Base-by-base conservation (phyloP, 129 eudicot genomes). In the Flaveria robusta region DNA sequence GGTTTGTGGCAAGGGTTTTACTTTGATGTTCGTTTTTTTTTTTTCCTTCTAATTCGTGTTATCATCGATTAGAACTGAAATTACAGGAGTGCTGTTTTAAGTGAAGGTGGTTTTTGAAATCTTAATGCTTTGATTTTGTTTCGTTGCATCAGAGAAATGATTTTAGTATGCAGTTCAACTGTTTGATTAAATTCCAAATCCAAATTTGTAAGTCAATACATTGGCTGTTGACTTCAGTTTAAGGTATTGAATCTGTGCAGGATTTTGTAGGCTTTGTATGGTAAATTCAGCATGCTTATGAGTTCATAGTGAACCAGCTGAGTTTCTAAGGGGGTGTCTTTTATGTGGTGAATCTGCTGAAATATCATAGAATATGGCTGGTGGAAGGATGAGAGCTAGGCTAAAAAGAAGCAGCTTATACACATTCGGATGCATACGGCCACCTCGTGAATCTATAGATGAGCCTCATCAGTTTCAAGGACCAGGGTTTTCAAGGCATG, bases 361-460 rank as follows among this genome's bases (percentile, higher is more conserved):
- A 54, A 77, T 42, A 42, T 26, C 4, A 23, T 55, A 14, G 27
- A 58, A 56, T 18, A 80, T 84, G 87, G 79, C 88, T 69, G 69
- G 55, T 67, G 88, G 88, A 56, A 81, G 70, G 64, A 78, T 85
- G 20, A 67, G 86, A 41, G 81, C 86, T 4, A 78, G 82, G 84
- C 72, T 85, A 20, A 78, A 50, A 67, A 60, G 88, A 74, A 85
- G 88, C 84, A 85, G 86, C 78, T 41, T 85, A 16, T 85, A 85
- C 68, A 85, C 88, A 0, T 85, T 85, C 29, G 81, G 81, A 45
- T 82, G 88, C 71, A 75, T 75, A 49, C 71, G 81, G 31, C 81
- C 81, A 11, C 81, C 80, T 56, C 77, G 81, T 34, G 85, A 75
- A 59, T 51, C 85, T 22, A 42, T 26, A 0, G 83, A 70, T 19